These are phyloP conservation scores for Xylaria intraflava DNA, from an alignment of 495 filamentous ascomycete genomes.

Conservation along the genomic window DNA sequence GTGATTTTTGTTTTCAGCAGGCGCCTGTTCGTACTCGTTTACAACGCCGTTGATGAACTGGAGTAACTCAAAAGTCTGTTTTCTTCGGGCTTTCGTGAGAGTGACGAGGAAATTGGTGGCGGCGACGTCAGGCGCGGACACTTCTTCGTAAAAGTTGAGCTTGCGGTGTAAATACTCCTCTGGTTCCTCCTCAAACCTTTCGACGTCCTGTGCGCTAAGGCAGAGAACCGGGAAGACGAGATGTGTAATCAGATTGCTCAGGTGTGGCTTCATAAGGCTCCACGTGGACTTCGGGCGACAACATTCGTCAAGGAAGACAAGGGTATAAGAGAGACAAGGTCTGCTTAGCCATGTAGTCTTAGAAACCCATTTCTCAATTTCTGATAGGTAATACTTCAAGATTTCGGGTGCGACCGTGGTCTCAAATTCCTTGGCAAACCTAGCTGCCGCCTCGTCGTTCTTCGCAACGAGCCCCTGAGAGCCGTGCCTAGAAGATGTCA, in stretches of 20 bases:
- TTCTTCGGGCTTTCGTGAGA: conserved; percentile 87
- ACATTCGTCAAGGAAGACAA: conserved; percentile 93
- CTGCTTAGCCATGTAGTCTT: conserved; percentile 95
- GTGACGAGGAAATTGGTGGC: conserved; percentile 95
- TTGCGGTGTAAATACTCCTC: conserved; percentile 96
- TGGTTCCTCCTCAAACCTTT: conserved; percentile 88
- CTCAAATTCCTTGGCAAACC: conserved; percentile 85
- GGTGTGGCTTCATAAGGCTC: conserved; percentile 86
- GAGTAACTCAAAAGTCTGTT: conserved; percentile 89
- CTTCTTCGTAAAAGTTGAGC: conserved; percentile 95
- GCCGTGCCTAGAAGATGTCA: conserved; percentile 63
- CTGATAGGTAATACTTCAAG: conserved; percentile 80
- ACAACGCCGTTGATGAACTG: conserved; percentile 91
- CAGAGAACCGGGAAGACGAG: conserved; percentile 93
- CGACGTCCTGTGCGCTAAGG: conserved; percentile 85
- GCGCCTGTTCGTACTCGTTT: conserved; percentile 73
- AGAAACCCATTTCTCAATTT: conserved; percentile 94
- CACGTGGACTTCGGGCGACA: conserved; percentile 97
- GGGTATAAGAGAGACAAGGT: conserved; percentile 81
- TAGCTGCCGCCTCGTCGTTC: conserved; percentile 60
- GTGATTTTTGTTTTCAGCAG: conserved; percentile 81
- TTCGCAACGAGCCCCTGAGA: conserved; percentile 58
- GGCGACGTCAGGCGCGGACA: conserved; percentile 90
- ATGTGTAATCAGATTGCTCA: conserved; percentile 84
- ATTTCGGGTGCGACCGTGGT: conserved; percentile 90